Conservation (phyloP, 2,329 filamentous ascomycete genomes). For the Talaromyces sp. region DNA sequence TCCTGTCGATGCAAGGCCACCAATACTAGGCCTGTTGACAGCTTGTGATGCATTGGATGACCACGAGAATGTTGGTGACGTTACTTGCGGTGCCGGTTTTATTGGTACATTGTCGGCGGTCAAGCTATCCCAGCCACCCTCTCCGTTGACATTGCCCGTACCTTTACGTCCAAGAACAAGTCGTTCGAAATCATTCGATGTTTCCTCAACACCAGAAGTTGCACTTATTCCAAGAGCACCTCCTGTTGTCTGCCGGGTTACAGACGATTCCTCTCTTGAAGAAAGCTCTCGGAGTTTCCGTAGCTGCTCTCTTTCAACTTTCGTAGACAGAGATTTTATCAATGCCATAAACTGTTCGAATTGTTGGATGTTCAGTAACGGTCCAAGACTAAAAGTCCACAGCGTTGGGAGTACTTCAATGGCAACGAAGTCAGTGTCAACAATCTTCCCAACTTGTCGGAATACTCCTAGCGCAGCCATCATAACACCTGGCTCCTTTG, state of each 20-base stretch:
- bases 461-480: constrained; percentile 86
- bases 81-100: constrained; percentile 27
- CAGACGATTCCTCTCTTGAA: constrained; percentile 54
- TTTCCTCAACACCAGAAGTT: constrained; percentile 53
- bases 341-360: constrained; percentile 89
- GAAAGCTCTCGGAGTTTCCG: constrained; percentile 84
- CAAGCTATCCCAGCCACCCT: constrained; percentile 33
- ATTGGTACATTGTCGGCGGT: constrained; percentile 32
- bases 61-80: constrained; percentile 46
- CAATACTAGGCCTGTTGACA: constrained; percentile 24
- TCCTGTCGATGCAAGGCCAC: constrained; percentile 24
- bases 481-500: constrained; percentile 97
- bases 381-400: constrained; percentile 89
- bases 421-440: constrained; percentile 87
- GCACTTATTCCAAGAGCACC: constrained; percentile 30
- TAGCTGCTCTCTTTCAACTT: constrained; percentile 84
- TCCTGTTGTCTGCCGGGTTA: constrained; percentile 38
- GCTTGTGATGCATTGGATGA: constrained; percentile 33
- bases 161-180: constrained; percentile 74
- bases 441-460: constrained; percentile 74
- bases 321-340: constrained; percentile 74
- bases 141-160: constrained; percentile 35
- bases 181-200: constrained; percentile 76
- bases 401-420: constrained; percentile 86
- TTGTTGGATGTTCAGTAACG: constrained; percentile 79